Evolutionary conservation across 2,329 filamentous ascomycete species (phyloP).

Genomic region (Penicillium sp.): DNA sequence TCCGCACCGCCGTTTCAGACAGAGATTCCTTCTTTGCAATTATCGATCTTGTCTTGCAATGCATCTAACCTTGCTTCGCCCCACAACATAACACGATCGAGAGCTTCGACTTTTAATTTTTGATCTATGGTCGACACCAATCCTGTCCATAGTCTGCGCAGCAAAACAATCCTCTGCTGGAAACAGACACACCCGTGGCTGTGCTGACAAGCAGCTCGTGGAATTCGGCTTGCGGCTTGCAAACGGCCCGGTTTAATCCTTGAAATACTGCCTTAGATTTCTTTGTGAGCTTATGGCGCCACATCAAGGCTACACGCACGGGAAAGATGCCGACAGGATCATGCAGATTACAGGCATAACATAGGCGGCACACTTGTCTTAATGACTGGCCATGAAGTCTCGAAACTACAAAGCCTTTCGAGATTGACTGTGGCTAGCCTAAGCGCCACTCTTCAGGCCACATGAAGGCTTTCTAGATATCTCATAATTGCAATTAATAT

Average conservation of each 20-base stretch:
- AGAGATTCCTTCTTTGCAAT: conserved; percentile 52
- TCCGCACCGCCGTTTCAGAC: conserved; percentile 54
- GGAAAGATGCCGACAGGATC: not conserved
- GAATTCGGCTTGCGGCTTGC: not conserved
- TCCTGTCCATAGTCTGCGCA: not conserved
- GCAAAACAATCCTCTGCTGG: not conserved
- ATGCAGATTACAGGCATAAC: not conserved
- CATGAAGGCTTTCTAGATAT: not conserved
- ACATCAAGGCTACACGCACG: not conserved
- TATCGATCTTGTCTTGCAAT: conserved; percentile 51
- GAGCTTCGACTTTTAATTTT: not conserved
- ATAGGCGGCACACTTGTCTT: not conserved
- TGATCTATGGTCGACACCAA: not conserved
- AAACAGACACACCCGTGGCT: not conserved
- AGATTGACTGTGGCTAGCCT: not conserved
- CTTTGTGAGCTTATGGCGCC: not conserved
- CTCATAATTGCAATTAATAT: not conserved
- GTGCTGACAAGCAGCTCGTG: not conserved
- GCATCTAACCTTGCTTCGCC: conserved; percentile 36
- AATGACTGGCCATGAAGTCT: not conserved
- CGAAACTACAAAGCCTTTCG: not conserved
- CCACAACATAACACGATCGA: not conserved
- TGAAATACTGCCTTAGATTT: not conserved
- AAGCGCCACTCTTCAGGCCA: not conserved
- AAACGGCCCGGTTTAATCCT: not conserved